Conservation (phyloP, 2,329 filamentous ascomycete species). For the Arachnopeziza araneosa region DNA sequence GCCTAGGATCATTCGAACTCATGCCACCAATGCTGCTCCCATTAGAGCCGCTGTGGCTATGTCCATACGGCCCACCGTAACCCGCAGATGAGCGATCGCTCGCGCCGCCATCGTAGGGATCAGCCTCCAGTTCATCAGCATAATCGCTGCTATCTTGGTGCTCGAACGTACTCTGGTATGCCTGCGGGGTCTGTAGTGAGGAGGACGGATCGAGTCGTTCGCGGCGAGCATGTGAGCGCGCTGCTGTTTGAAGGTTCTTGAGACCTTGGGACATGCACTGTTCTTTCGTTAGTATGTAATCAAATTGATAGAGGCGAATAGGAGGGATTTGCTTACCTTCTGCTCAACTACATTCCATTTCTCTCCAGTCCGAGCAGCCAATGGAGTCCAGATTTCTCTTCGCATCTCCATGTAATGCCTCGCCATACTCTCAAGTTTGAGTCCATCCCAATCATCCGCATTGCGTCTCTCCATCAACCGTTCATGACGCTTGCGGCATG, state of each 20-base stretch:
- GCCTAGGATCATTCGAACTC: slow-evolving; percentile 2
- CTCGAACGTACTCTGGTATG: neutral
- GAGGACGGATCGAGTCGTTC: slow-evolving; percentile 44
- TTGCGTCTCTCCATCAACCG: slow-evolving; percentile 65
- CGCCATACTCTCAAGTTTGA: slow-evolving; percentile 68
- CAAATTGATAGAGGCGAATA: neutral
- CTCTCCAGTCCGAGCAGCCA: slow-evolving; percentile 73
- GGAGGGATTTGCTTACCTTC: slow-evolving; percentile 42
- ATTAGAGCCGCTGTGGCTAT: neutral
- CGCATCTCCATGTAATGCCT: slow-evolving; percentile 74
- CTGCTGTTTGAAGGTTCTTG: slow-evolving; percentile 70
- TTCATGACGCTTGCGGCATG: slow-evolving; percentile 85
- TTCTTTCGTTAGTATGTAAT: neutral
- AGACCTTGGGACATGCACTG: slow-evolving; percentile 81
- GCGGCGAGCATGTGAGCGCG: slow-evolving; percentile 60
- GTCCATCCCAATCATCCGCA: slow-evolving; percentile 64
- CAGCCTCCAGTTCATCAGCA: slow-evolving; percentile 50
- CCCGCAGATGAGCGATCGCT: slow-evolving; percentile 8
- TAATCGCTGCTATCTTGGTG: slow-evolving; percentile 59
- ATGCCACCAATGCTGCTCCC: neutral
- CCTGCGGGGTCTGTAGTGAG: slow-evolving; percentile 1
- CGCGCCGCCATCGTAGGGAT: slow-evolving; percentile 22
- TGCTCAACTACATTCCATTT: slow-evolving; percentile 68
- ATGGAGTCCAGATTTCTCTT: slow-evolving; percentile 73
- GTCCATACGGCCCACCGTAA: neutral